A percentile compares a stretch with the other conserved stretches of the same genome.
phyloP scores from a whole-genome alignment of 2,329 filamentous ascomycete genomes.

The Fusarium piperis region DNA sequence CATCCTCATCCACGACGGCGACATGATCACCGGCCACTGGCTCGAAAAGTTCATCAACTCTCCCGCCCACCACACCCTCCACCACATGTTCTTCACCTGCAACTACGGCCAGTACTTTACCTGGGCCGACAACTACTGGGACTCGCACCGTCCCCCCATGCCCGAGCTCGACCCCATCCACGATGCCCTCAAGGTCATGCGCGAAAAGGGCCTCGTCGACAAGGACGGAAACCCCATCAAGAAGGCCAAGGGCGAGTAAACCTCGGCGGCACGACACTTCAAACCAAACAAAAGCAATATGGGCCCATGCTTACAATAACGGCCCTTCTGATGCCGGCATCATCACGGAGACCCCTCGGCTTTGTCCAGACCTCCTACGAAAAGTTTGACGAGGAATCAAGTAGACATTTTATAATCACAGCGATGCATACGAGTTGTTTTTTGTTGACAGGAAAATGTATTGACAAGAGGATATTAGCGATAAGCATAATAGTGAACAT shows the following conservation, averaged over 20 bases:
- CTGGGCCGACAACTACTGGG: conserved; percentile 57
- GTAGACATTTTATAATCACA: conserved; percentile 35
- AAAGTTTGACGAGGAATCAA: conserved; percentile 21
- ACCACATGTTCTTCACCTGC: conserved; percentile 61
- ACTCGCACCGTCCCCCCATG: conserved; percentile 55
- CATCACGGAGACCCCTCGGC: conserved; percentile 13
- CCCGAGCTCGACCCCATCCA: conserved; percentile 56
- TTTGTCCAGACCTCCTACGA: conserved; percentile 25
- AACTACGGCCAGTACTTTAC: conserved; percentile 62
- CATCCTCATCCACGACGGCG: conserved; percentile 60
- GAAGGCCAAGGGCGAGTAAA: conserved; percentile 44
- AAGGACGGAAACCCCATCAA: conserved; percentile 53
- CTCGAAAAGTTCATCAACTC: conserved; percentile 59
- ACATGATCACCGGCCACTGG: conserved; percentile 59
- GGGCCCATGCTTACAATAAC: background rate
- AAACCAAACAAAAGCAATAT: background rate
- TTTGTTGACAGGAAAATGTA: conserved; percentile 42
- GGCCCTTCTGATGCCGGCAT: conserved; percentile 34
- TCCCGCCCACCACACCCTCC: conserved; percentile 58
- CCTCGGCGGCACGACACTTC: background rate
- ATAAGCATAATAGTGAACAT: conserved; percentile 42
- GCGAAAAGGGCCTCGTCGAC: conserved; percentile 55
- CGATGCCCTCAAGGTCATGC: conserved; percentile 56
- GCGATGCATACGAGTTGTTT: conserved; percentile 20
- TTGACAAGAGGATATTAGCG: conserved; percentile 44